These are phyloP conservation scores for Salix caprea DNA, from an alignment of 345 rosid genomes.

Conservation along the genomic window DNA sequence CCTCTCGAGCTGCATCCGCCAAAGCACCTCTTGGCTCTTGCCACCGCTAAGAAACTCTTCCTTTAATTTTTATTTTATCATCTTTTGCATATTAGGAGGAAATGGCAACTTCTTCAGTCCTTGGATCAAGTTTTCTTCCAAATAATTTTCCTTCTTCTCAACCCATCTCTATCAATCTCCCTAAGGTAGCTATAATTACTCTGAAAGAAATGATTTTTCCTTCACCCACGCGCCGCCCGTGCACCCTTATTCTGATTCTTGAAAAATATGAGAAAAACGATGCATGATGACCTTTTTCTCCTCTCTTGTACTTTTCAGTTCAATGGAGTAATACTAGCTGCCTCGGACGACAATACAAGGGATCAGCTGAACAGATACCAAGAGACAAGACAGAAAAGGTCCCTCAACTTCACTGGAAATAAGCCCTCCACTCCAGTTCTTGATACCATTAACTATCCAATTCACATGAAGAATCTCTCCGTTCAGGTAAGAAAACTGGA, in stretches of 20 bases:
- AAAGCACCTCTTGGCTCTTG: too few species aligned
- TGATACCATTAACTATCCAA: slow-evolving; percentile 37
- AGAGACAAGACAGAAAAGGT: slow-evolving; percentile 5
- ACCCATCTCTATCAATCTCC: neutral
- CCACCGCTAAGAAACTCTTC: too few species aligned
- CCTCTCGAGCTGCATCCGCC: too few species aligned
- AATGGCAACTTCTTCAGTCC: slow-evolving; percentile 2
- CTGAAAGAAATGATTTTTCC: neutral
- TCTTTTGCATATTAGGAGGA: neutral
- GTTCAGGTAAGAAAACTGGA: slow-evolving; percentile 17
- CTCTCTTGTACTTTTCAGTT: neutral
- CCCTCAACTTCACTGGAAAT: slow-evolving; percentile 28
- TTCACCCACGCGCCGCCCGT: too few species aligned
- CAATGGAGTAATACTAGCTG: slow-evolving; percentile 4
- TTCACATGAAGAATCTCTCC: slow-evolving; percentile 41
- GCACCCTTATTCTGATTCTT: neutral
- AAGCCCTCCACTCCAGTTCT: slow-evolving; percentile 41
- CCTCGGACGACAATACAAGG: slow-evolving; percentile 6
- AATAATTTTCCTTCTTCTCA: neutral
- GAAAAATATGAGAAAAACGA: neutral
- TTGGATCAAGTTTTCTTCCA: slow-evolving; percentile 5
- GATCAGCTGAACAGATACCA: neutral
- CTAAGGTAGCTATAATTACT: neutral
- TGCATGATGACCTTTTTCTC: neutral
- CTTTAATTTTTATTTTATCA: too few species aligned